Evolutionary conservation across 148 eudicot genomes (phyloP).

Genomic region (Cornus suecica): DNA sequence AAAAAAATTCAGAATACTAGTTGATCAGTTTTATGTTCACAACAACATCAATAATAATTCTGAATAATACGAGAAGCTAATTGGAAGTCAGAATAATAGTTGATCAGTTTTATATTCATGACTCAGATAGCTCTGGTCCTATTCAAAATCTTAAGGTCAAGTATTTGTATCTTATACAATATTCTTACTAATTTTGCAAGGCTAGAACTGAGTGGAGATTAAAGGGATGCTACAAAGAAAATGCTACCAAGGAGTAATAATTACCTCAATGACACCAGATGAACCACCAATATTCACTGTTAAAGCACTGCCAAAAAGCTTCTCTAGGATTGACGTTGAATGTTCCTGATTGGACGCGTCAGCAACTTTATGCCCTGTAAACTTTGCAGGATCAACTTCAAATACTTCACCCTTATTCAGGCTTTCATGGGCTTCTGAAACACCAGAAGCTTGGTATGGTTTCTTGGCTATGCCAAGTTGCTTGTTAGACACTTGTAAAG

Average conservation of each 20-base stretch:
- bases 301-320: conserved; percentile 60
- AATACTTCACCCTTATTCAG: conserved; percentile 37
- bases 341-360: conserved; percentile 35
- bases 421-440: conserved; percentile 36
- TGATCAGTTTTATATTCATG: too few relatives aligned
- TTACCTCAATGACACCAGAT: conserved; percentile 50
- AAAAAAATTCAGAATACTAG: neutral
- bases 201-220: neutral
- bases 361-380: conserved; percentile 31
- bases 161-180: neutral
- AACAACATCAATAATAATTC: neutral
- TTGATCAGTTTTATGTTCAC: neutral
- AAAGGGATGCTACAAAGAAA: neutral
- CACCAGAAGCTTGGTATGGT: conserved; percentile 22
- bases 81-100: too few relatives aligned
- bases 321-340: conserved; percentile 63
- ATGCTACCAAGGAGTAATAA: conserved; percentile 3
- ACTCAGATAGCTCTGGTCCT: neutral
- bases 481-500: conserved; percentile 24
- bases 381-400: conserved; percentile 34
- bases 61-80: neutral
- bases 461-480: conserved; percentile 20
- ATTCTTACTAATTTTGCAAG: neutral
- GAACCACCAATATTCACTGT: conserved; percentile 30
- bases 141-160: neutral